Conservation (phyloP, 1,284 basidiomycete genomes). For the Moniliophthora roreri region DNA sequence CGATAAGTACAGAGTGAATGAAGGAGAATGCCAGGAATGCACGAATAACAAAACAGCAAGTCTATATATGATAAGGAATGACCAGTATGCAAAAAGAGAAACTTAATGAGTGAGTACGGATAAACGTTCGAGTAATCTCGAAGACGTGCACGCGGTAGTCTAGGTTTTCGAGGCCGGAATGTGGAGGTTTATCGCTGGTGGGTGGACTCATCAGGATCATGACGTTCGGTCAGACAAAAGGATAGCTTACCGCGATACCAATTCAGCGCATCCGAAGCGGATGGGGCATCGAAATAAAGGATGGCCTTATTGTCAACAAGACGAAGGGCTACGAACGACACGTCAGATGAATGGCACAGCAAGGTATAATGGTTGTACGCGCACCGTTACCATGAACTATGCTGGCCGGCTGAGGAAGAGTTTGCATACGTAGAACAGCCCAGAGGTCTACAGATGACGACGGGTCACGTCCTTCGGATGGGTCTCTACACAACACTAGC, state of each 20-base stretch:
- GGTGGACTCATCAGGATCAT: too few species aligned
- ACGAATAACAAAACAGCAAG: conserved; percentile 9
- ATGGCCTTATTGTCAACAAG: conserved; percentile 89
- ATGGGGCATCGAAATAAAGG: conserved; percentile 86
- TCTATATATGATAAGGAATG: conserved; percentile 7
- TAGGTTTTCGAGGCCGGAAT: conserved; percentile 56
- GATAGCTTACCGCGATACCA: conserved; percentile 79
- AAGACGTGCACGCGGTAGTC: conserved; percentile 13
- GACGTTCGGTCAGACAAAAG: too few species aligned
- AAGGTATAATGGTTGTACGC: conserved; percentile 22
- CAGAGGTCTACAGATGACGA: conserved; percentile 81
- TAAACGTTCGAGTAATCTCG: conserved; percentile 3
- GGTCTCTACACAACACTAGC: conserved; percentile 84
- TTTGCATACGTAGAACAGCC: conserved; percentile 93
- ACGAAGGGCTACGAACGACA: conserved; percentile 57
- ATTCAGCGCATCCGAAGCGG: conserved; percentile 79
- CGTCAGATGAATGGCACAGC: conserved; percentile 11
- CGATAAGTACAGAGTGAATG: conserved; percentile 5
- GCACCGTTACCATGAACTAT: conserved; percentile 84
- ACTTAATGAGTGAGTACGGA: not conserved
- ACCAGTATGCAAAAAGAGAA: conserved; percentile 6
- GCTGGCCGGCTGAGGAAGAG: conserved; percentile 84
- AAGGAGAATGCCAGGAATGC: not conserved
- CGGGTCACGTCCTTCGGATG: conserved; percentile 73
- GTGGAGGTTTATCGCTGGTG: conserved; percentile 60